These are phyloP conservation scores for Termitomyces sp. DNA, from an alignment of 768 basidiomycete species.

Conservation along the genomic window DNA sequence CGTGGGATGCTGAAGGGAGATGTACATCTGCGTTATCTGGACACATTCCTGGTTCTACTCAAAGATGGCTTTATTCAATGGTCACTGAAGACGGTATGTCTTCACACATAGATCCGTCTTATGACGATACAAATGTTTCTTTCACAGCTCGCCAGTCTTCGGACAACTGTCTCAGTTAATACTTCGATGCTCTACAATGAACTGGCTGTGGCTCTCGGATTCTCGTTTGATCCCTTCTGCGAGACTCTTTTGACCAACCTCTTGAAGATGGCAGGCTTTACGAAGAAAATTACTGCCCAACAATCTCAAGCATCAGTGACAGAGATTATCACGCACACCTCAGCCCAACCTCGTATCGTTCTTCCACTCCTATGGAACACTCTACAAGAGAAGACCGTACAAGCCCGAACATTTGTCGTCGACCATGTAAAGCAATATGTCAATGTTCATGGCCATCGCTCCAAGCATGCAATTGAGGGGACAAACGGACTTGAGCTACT, in stretches of 20 bases:
- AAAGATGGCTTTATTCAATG: slow-evolving; percentile 78
- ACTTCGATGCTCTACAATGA: slow-evolving; percentile 77
- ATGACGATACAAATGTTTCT: slow-evolving; percentile 2
- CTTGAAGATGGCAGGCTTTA: slow-evolving; percentile 81
- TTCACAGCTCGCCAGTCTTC: slow-evolving; percentile 72
- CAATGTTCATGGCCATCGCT: slow-evolving; percentile 62
- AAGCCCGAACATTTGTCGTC: slow-evolving; percentile 62
- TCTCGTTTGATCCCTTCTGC: slow-evolving; percentile 71
- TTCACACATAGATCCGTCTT: slow-evolving; percentile 19
- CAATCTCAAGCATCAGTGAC: slow-evolving; percentile 74
- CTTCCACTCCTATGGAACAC: slow-evolving; percentile 64
- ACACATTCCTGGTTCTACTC: slow-evolving; percentile 68
- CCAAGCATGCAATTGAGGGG: slow-evolving; percentile 63
- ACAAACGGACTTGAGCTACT: slow-evolving; percentile 64
- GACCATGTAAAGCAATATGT: slow-evolving; percentile 74
- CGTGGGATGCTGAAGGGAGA: slow-evolving; percentile 90
- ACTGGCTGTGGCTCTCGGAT: slow-evolving; percentile 59
- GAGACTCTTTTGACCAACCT: slow-evolving; percentile 75
- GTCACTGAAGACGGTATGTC: slow-evolving; percentile 67
- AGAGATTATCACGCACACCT: slow-evolving; percentile 63
- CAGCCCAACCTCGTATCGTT: slow-evolving; percentile 64
- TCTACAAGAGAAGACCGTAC: slow-evolving; percentile 77
- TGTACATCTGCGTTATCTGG: slow-evolving; percentile 66
- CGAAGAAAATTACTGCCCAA: slow-evolving; percentile 88
- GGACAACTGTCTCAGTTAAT: slow-evolving; percentile 84